Conservation (phyloP, 495 filamentous ascomycete species). For the Collariella sp. region DNA sequence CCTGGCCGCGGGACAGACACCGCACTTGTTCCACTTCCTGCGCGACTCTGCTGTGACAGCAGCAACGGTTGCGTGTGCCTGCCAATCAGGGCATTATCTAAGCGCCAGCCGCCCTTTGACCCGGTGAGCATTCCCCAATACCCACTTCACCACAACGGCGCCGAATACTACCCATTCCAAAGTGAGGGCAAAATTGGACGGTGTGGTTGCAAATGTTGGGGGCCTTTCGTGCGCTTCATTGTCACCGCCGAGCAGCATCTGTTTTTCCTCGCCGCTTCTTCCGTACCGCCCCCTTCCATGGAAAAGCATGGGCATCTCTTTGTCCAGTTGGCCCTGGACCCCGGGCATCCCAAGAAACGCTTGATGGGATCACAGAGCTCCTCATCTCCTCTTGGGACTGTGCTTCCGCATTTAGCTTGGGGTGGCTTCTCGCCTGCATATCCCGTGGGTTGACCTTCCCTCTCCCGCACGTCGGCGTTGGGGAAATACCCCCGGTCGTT, state of each 20-base stretch:
- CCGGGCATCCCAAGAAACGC: not conserved
- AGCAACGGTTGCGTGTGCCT: conserved; percentile 8
- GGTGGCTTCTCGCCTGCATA: not conserved
- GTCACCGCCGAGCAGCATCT: not conserved
- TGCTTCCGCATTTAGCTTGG: not conserved
- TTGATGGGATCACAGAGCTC: not conserved
- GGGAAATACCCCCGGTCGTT: too few relatives aligned
- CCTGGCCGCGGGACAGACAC: not conserved
- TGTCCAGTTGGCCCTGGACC: not conserved
- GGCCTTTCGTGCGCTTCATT: not conserved
- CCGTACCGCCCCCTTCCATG: not conserved
- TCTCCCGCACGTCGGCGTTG: not conserved
- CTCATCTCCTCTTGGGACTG: not conserved
- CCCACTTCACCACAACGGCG: not conserved
- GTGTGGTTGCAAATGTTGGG: not conserved
- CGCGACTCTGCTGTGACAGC: conserved; percentile 7
- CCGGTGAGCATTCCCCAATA: conserved; percentile 2
- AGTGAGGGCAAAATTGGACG: not conserved
- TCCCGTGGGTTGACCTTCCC: not conserved
- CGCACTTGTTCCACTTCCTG: not conserved
- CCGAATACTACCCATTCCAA: not conserved
- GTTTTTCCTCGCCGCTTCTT: too few relatives aligned
- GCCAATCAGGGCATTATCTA: conserved; percentile 12
- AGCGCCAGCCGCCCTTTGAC: conserved; percentile 1
- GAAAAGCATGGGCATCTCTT: not conserved